phyloP scores from a whole-genome alignment of 2,329 filamentous ascomycete genomes.

The Kalaharituber pfeilii region DNA sequence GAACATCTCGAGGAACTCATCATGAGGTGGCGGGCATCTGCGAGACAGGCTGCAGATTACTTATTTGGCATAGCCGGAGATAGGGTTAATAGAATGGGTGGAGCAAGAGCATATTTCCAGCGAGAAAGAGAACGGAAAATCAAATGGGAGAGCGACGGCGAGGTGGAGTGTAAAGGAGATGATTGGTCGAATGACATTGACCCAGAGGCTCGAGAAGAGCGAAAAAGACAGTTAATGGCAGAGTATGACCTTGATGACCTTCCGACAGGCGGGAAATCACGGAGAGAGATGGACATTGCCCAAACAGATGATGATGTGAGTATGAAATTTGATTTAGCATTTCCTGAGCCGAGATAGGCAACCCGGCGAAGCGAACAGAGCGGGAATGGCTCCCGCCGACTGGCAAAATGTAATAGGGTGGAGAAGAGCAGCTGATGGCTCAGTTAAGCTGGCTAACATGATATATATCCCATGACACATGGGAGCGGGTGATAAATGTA shows the following conservation, averaged over 20 bases:
- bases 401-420: constrained; percentile 5
- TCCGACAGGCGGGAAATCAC: neutral
- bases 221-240: neutral
- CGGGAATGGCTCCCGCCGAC: constrained; percentile 12
- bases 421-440: constrained; percentile 8
- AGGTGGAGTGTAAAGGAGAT: neutral
- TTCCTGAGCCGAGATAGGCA: neutral
- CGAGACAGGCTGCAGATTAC: constrained; percentile 18
- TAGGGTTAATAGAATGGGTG: constrained; percentile 20
- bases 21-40: constrained; percentile 18
- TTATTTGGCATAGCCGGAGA: constrained; percentile 19
- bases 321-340: neutral
- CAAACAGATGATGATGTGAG: constrained; percentile 1
- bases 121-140: neutral
- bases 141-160: neutral
- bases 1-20: constrained; percentile 18
- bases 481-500: neutral
- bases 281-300: neutral
- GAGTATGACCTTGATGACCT: neutral
- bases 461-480: neutral
- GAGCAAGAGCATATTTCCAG: constrained; percentile 6
- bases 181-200: neutral
- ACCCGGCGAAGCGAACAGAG: no score
- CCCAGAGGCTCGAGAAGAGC: neutral
- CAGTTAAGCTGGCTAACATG: neutral